phyloP scores from a whole-genome alignment of 2,329 filamentous ascomycete genomes.

The Fusarium sp. region DNA sequence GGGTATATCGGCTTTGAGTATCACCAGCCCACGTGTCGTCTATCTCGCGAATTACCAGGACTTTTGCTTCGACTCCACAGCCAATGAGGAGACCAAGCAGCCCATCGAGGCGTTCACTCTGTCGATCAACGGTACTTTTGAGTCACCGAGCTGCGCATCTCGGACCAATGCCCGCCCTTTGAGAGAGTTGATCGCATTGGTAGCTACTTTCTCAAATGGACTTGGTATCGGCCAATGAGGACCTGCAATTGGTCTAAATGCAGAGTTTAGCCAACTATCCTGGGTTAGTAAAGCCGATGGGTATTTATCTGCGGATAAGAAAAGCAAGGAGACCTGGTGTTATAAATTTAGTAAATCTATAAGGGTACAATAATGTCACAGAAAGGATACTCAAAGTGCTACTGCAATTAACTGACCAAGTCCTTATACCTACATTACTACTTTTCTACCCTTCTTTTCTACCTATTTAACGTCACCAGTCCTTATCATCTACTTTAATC shows the following conservation, averaged over 20 bases:
- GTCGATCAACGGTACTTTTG: slow-evolving; percentile 31
- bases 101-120: slow-evolving; percentile 11
- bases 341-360: too few relatives aligned
- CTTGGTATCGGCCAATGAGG: neutral
- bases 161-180: slow-evolving; percentile 8
- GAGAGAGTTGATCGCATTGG: slow-evolving; percentile 1
- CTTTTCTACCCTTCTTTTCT: too few relatives aligned
- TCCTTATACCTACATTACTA: too few relatives aligned
- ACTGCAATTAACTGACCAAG: too few relatives aligned
- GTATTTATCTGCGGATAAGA: too few relatives aligned
- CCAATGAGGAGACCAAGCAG: slow-evolving; percentile 27
- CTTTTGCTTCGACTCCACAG: slow-evolving; percentile 20
- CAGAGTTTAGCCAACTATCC: too few relatives aligned
- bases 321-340: too few relatives aligned
- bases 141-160: neutral
- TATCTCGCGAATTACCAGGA: slow-evolving; percentile 32
- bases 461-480: too few relatives aligned
- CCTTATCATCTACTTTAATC: too few relatives aligned
- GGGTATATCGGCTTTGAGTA: slow-evolving; percentile 26
- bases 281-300: too few relatives aligned
- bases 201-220: neutral
- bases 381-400: too few relatives aligned
- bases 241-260: neutral
- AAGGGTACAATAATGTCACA: too few relatives aligned
- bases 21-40: slow-evolving; percentile 38